A percentile compares a stretch with the other conserved stretches of the same genome.
Conservation (phyloP, 2,329 filamentous ascomycete species). For the Fonsecaea monophora region DNA sequence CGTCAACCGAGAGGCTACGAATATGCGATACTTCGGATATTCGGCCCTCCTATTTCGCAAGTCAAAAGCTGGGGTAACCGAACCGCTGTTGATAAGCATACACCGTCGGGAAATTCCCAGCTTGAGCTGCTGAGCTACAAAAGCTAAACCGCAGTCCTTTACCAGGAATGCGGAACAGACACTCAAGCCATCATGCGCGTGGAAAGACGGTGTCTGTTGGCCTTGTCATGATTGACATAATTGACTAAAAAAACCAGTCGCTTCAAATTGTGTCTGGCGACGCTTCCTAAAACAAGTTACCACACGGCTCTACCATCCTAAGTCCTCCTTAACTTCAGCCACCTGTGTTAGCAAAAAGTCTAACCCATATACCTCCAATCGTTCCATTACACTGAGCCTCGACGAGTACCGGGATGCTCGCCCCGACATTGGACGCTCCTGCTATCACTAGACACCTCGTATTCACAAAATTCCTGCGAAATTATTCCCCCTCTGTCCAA, state of each 20-base stretch:
- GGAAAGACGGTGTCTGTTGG: not conserved
- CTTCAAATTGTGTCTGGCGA: conserved; percentile 4
- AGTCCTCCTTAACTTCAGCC: conserved; percentile 1
- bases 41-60: not conserved
- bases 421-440: not conserved
- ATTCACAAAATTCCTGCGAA: not conserved
- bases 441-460: not conserved
- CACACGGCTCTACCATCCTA: not conserved
- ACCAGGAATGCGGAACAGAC: not conserved
- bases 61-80: not conserved
- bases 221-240: not conserved
- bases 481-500: not conserved
- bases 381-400: not conserved
- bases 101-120: not conserved
- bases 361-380: not conserved
- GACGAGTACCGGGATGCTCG: not conserved
- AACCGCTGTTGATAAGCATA: not conserved
- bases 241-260: not conserved
- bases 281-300: not conserved
- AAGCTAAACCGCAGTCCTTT: not conserved
- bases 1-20: not conserved
- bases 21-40: not conserved
- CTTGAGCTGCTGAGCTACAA: not conserved
- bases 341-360: not conserved
- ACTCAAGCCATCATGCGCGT: not conserved